Base-by-base conservation (phyloP, 805 yeast species). In the Candida krabiensis region DNA sequence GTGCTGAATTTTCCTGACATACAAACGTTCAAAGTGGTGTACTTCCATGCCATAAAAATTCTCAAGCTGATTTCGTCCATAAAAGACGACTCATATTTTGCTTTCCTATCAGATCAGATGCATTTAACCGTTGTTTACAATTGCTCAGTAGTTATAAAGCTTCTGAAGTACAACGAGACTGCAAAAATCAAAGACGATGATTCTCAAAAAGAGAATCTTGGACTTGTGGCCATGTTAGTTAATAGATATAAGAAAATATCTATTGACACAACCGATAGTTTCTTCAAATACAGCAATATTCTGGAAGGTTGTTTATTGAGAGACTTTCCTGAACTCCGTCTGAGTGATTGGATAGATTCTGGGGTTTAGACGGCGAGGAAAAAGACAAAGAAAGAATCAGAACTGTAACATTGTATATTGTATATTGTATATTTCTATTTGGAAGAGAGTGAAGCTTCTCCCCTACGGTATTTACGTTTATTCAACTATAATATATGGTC, bases 51-150 rank as follows among this genome's bases (percentile, higher is more conserved):
- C 2, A 55, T 57, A 36, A 60, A 65, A 30, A 65, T 76, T 3
- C 57, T 79, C 1, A 65, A 60, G 30, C 66, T 71, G 15, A 56
- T 60, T 3, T 65, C 70, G 43, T 47, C 63, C 3, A 51, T 61
- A 23, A 48, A 49, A 19, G 64, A 61, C 46, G 80, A 75, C 51
- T 67, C 77, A 3, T 79, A 78, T 50, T 83, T 83, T 60, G 81
- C 83, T 0, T 79, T 76, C 50, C 66, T 83, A n/a, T 78, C 86
- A 9, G 89, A 83, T 61, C 86, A 80, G 60, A 66, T 83, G 30
- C 86, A 79, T 53, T 69, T 80, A 40, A 67, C 69, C 33, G 66
- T 74, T 40, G 69, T 69, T 37, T 73, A 65, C 49, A 58, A 72
- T 14, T 67, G 70, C 0, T 41, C 69, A 4, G 46, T 71, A 12